These are phyloP conservation scores for Pinus albicaulis DNA, from an alignment of 75 land plant genomes.

Conservation along the genomic window DNA sequence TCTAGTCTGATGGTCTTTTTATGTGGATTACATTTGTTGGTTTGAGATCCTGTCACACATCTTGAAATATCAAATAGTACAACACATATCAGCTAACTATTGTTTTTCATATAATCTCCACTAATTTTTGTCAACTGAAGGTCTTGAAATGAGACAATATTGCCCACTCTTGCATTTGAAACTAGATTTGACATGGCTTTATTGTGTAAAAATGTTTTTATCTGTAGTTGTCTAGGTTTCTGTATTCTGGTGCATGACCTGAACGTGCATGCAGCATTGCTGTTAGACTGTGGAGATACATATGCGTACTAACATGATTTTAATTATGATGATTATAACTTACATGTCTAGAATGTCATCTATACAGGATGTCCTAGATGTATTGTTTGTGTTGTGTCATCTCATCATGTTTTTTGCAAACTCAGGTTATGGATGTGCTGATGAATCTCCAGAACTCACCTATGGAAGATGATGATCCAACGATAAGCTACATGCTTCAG, in stretches of 20 bases:
- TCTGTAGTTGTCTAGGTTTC: background rate
- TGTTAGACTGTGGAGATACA: background rate
- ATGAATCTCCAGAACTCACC: conserved; percentile 30
- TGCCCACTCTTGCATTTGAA: background rate
- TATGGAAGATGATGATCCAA: conserved; percentile 27
- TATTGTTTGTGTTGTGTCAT: background rate
- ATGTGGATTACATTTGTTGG: too few relatives aligned
- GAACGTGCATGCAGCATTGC: background rate
- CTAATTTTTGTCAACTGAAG: background rate
- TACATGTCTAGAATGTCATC: background rate
- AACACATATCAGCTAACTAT: too few relatives aligned
- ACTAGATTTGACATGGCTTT: background rate
- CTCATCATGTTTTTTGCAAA: conserved; percentile 4
- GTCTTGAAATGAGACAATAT: background rate
- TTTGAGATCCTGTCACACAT: too few relatives aligned
- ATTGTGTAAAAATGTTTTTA: background rate
- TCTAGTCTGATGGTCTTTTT: too few relatives aligned
- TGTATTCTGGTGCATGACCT: background rate
- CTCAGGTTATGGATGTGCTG: conserved; percentile 30
- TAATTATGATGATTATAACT: background rate
- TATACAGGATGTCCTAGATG: background rate
- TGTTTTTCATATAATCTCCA: too few relatives aligned
- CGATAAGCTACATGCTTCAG: conserved; percentile 35
- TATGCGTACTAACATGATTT: background rate
- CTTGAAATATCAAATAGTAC: too few relatives aligned